These are phyloP conservation scores for Ogataea thermomethanolica DNA, from an alignment of 805 yeast species.

Conservation along the genomic window DNA sequence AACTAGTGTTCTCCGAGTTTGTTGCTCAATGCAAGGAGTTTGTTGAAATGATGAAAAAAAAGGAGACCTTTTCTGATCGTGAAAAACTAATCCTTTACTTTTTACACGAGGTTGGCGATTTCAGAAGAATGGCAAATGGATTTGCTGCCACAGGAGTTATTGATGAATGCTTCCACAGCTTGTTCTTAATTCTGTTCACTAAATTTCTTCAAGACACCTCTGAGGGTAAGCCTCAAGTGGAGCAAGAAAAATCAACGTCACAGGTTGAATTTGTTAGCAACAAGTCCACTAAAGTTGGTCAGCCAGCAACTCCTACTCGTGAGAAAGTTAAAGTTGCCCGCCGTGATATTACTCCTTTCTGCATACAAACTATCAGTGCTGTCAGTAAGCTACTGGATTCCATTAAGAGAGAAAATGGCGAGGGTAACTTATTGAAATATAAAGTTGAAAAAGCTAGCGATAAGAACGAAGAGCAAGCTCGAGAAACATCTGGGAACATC, in stretches of 20 bases:
- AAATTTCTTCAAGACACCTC: slow-evolving; percentile 16
- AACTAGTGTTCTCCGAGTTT: slow-evolving; percentile 43
- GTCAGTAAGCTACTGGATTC: slow-evolving; percentile 21
- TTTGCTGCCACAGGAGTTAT: slow-evolving; percentile 72
- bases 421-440: slow-evolving; percentile 23
- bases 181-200: slow-evolving; percentile 50
- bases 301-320: slow-evolving; percentile 26
- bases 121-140: slow-evolving; percentile 73
- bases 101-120: slow-evolving; percentile 51
- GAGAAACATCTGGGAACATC: not conserved
- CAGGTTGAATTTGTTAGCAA: slow-evolving; percentile 10
- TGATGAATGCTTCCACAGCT: slow-evolving; percentile 67
- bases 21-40: slow-evolving; percentile 36
- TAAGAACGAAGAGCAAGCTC: not conserved
- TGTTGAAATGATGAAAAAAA: slow-evolving; percentile 20
- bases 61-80: slow-evolving; percentile 35
- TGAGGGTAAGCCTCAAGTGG: not conserved
- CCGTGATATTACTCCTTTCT: slow-evolving; percentile 42
- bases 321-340: slow-evolving; percentile 45
- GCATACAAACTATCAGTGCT: slow-evolving; percentile 25
- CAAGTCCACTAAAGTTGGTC: slow-evolving; percentile 4
- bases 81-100: slow-evolving; percentile 41
- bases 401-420: slow-evolving; percentile 22
- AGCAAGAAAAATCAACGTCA: slow-evolving; percentile 1
- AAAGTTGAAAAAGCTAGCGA: slow-evolving; percentile 8